phyloP scores from a whole-genome alignment of 768 basidiomycete genomes.

The Suillus variegatus region DNA sequence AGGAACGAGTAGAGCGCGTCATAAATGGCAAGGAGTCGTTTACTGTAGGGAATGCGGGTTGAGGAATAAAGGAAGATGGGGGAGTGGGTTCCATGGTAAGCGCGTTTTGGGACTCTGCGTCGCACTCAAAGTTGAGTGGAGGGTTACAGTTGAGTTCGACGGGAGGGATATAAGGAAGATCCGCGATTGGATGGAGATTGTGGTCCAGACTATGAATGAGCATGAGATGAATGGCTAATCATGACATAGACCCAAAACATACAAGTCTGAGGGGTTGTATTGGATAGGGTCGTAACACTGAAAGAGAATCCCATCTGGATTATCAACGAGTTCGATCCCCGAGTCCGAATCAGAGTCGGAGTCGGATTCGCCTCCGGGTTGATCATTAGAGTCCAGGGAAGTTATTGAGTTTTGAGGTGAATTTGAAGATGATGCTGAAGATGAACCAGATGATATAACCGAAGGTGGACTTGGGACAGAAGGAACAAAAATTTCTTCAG shows the following conservation, averaged over 20 bases:
- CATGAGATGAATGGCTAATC: slow-evolving; percentile 16
- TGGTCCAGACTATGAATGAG: slow-evolving; percentile 19
- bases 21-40: slow-evolving; percentile 9
- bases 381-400: slow-evolving; percentile 12
- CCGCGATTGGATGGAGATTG: slow-evolving; percentile 5
- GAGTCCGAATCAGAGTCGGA: slow-evolving; percentile 33
- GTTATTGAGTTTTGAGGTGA: slow-evolving; percentile 16
- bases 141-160: slow-evolving; percentile 8
- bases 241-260: slow-evolving; percentile 11
- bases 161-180: slow-evolving; percentile 18
- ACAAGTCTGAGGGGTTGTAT: slow-evolving; percentile 26
- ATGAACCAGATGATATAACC: slow-evolving; percentile 29
- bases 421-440: slow-evolving; percentile 25
- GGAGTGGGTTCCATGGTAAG: slow-evolving; percentile 4
- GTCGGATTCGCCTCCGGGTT: slow-evolving; percentile 22
- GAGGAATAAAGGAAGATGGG: neutral
- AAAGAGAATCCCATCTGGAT: neutral
- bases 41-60: slow-evolving; percentile 1
- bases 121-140: slow-evolving; percentile 6
- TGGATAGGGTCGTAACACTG: slow-evolving; percentile 5
- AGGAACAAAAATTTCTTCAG: slow-evolving; percentile 29
- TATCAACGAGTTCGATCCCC: slow-evolving; percentile 24
- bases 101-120: neutral
- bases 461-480: slow-evolving; percentile 22
- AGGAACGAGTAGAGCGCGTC: slow-evolving; percentile 18